These are phyloP conservation scores for Pyricularia pennisetigena DNA, from an alignment of 2,329 filamentous ascomycete species.

Conservation along the genomic window DNA sequence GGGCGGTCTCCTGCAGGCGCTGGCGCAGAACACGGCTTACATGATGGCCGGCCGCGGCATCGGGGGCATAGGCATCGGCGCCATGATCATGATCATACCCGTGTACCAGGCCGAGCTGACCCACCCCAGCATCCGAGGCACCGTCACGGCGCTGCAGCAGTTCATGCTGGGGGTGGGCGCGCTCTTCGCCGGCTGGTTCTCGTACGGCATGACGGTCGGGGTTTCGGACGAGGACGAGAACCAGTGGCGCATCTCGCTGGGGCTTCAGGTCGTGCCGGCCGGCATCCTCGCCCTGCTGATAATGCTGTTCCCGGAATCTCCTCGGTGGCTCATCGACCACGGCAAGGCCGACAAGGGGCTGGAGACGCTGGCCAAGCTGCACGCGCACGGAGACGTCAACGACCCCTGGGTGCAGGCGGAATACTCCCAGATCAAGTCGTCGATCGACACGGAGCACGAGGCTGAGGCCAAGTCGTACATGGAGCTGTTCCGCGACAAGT, in stretches of 20 bases:
- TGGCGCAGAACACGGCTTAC: slow-evolving; percentile 45
- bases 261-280: slow-evolving; percentile 55
- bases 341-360: slow-evolving; percentile 56
- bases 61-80: slow-evolving; percentile 51
- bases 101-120: slow-evolving; percentile 73
- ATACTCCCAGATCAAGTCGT: slow-evolving; percentile 59
- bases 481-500: slow-evolving; percentile 56
- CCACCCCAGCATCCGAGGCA: slow-evolving; percentile 67
- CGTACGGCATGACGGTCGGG: slow-evolving; percentile 40
- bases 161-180: slow-evolving; percentile 75
- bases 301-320: slow-evolving; percentile 58
- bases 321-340: slow-evolving; percentile 68
- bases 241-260: slow-evolving; percentile 41
- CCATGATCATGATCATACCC: slow-evolving; percentile 33
- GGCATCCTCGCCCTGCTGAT: slow-evolving; percentile 56
- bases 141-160: slow-evolving; percentile 67
- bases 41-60: slow-evolving; percentile 62
- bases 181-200: slow-evolving; percentile 63
- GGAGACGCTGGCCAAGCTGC: slow-evolving; percentile 56
- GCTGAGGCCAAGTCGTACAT: slow-evolving; percentile 59
- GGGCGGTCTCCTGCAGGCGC: slow-evolving; percentile 66
- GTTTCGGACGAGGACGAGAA: slow-evolving; percentile 16
- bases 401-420: slow-evolving; percentile 66
- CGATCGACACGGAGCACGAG: slow-evolving; percentile 56
- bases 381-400: slow-evolving; percentile 55